Evolutionary conservation across 805 yeast genomes (phyloP), one percentile per base, ranked within the genome.

Genomic region (Candida ovalis): DNA sequence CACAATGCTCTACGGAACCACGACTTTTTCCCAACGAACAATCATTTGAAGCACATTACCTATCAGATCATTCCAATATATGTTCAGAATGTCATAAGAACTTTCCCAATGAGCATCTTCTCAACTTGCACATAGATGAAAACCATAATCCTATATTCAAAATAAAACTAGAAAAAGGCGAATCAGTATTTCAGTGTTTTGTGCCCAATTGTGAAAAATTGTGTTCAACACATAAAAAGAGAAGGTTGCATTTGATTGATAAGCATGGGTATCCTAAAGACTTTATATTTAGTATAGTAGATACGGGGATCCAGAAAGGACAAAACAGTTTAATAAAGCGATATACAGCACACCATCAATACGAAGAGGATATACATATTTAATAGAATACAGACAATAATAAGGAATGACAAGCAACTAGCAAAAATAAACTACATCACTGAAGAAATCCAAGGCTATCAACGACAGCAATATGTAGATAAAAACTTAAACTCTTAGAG

Each of bases 81-180:
- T 76, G 81, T 50, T 44, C 52, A 0, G 64, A 60, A 33, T 77
- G 82, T 52, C 50, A 55, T 9, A 63, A 56, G 38, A 63, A 59
- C 49, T 75, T 80, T 48, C 82, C 82, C 0, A 66, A 70, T n/a
- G 64, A 68, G 10, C 56, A 50, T 36, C 53, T 74, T 7, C 61
- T 81, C 19, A 68, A 71, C 4, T 54, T 80, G 15, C 86, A 81
- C 53, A 69, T 80, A 1, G 67, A 70, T 23, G 86, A 81, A 52
- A 64, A 66, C 47, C 86, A 81, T 54, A 75, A 78, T 56, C 78
- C 83, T 2, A 73, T 80, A 40, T 55, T 63, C 4, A 51, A 52
- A 19, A 66, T 72, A 2, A 56, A 61, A 41, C 57, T 62, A 42
- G 74, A 70, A 24, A 53, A 62, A 10, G 80, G 80, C 0, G 72